Conservation (phyloP, 1,139 yeast species). For the Barnettozyma hawaiiensis region DNA sequence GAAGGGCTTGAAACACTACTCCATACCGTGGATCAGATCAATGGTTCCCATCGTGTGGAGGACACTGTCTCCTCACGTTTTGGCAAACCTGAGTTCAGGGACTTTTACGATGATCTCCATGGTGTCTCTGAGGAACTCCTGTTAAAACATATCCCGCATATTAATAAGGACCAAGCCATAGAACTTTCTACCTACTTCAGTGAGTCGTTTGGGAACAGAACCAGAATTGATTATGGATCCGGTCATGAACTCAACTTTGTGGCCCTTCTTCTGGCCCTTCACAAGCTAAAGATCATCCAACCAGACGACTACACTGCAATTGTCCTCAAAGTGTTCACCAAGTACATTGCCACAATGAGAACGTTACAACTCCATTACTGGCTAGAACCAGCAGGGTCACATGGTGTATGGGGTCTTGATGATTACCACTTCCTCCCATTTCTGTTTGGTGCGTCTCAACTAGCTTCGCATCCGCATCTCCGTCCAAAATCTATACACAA, state of each 20-base stretch:
- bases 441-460: slow-evolving; percentile 81
- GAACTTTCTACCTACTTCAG: slow-evolving; percentile 50
- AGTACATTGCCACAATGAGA: slow-evolving; percentile 35
- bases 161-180: slow-evolving; percentile 25
- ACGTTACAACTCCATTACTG: slow-evolving; percentile 50
- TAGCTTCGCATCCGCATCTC: slow-evolving; percentile 71
- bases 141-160: slow-evolving; percentile 15
- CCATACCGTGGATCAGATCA: slow-evolving; percentile 38
- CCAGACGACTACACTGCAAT: slow-evolving; percentile 44
- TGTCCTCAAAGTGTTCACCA: slow-evolving; percentile 58
- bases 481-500: slow-evolving; percentile 87
- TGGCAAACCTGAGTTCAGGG: slow-evolving; percentile 86
- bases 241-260: slow-evolving; percentile 93
- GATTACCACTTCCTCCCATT: slow-evolving; percentile 93
- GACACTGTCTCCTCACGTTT: slow-evolving; percentile 67
- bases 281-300: slow-evolving; percentile 37
- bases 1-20: slow-evolving; percentile 37
- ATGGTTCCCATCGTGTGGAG: slow-evolving; percentile 60
- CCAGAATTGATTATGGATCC: slow-evolving; percentile 91
- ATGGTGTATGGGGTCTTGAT: slow-evolving; percentile 96
- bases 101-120: slow-evolving; percentile 68
- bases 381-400: slow-evolving; percentile 95
- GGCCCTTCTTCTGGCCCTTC: slow-evolving; percentile 57
- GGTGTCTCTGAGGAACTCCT: slow-evolving; percentile 29
- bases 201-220: slow-evolving; percentile 81